Evolutionary conservation across 768 basidiomycete genomes (phyloP), one percentile per base, ranked within the genome.

Genomic region (Rhodocollybia butyracea): DNA sequence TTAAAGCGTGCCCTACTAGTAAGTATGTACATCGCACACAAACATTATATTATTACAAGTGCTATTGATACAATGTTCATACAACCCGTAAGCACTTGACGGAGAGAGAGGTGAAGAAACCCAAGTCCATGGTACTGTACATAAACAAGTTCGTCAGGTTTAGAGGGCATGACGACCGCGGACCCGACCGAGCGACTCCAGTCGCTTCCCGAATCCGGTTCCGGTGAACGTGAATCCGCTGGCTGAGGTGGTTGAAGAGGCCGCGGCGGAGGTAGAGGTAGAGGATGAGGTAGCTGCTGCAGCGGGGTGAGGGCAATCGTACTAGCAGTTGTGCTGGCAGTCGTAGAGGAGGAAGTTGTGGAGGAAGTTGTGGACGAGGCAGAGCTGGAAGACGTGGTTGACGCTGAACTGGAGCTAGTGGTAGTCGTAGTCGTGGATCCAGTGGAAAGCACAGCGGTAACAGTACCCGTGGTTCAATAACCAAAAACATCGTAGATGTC

Each of bases 141-240:
- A n/a, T n/a, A n/a, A n/a, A n/a, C n/a, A n/a, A n/a, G n/a, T n/a
- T n/a, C n/a, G n/a, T n/a, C n/a, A n/a, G n/a, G n/a, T n/a, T n/a
- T n/a, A n/a, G n/a, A n/a, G n/a, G n/a, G n/a, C n/a, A n/a, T n/a
- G n/a, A n/a, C n/a, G n/a, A n/a, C n/a, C n/a, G n/a, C n/a, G n/a
- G n/a, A n/a, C n/a, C n/a, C n/a, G n/a, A n/a, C n/a, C n/a, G n/a
- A n/a, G n/a, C n/a, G n/a, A n/a, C n/a, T n/a, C n/a, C n/a, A n/a
- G n/a, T 15, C 48, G 48, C 26, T 26, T 34, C 24, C 48, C 48
- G 48, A 50, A 50, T 38, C 48, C 48, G 32, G 48, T 34, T 50
- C 48, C 48, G 32, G 48, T 50, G n/a, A 50, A 50, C 13, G 34
- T 19, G 22, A 50, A 50, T 11, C 48, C 48, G 5, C 19, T 17